phyloP scores from a whole-genome alignment of 495 filamentous ascomycete species.

The Aspergillus avenaceus region DNA sequence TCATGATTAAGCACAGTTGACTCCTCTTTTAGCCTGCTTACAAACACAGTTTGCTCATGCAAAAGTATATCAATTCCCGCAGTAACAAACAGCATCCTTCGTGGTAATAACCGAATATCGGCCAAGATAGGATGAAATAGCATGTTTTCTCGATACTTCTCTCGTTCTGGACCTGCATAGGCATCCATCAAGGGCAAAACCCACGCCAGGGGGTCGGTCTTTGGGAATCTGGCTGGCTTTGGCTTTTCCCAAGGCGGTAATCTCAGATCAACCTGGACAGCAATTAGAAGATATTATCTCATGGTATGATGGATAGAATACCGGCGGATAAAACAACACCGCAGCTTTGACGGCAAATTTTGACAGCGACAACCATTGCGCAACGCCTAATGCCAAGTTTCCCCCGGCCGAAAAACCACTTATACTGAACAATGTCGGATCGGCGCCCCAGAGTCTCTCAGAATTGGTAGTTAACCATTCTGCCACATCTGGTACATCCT shows the following conservation, averaged over 20 bases:
- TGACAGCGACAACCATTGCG: conserved; percentile 1
- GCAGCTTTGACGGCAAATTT: conserved; percentile 1
- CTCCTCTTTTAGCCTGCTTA: neutral
- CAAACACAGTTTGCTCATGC: neutral
- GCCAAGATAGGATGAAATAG: conserved; percentile 4
- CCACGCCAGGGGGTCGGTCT: conserved; percentile 1
- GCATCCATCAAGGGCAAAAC: conserved; percentile 7
- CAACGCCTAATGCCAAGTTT: conserved; percentile 5
- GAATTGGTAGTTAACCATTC: neutral
- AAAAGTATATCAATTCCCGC: neutral
- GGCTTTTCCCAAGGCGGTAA: conserved; percentile 5
- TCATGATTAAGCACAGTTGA: conserved; percentile 2
- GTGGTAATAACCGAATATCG: neutral
- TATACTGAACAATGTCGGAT: neutral
- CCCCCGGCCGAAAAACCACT: conserved; percentile 11
- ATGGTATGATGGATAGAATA: neutral
- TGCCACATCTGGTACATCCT: conserved; percentile 8
- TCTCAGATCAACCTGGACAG: conserved; percentile 6
- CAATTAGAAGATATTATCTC: neutral
- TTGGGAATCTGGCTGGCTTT: neutral
- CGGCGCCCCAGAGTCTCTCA: conserved; percentile 1
- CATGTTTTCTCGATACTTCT: neutral
- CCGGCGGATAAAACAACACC: neutral
- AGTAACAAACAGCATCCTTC: conserved; percentile 3
- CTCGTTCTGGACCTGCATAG: conserved; percentile 2